Base-by-base conservation (phyloP, 1,284 basidiomycete genomes). In the Sporisorium graminicola region DNA sequence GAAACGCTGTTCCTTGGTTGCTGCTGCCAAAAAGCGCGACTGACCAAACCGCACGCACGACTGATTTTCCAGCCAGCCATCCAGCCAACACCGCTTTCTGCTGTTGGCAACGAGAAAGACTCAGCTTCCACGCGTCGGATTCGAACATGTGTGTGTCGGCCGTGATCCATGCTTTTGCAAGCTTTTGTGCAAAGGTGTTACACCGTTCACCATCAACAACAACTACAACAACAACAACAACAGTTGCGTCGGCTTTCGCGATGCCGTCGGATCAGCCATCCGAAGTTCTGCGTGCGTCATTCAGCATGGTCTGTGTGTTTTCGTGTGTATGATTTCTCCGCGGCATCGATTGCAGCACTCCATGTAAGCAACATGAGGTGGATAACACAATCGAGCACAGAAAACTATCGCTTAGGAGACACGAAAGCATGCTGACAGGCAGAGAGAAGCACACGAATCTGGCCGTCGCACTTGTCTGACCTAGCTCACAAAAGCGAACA, bases 151-250 rank as follows among this genome's bases (percentile, higher is more conserved):
- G 9, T 5, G 40, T 50, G 49, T 50, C 49, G 49, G 49, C 49
- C 49, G 49, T 50, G 49, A 50, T 50, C 29, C 29, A 29, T 31
- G 49, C 49, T 10, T 29, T 26, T 47, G n/a, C n/a, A n/a, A n/a
- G n/a, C n/a, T n/a, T n/a, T n/a, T n/a, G n/a, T n/a, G n/a, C n/a
- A n/a, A n/a, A n/a, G n/a, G n/a, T n/a, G n/a, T n/a, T n/a, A n/a
- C n/a, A n/a, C n/a, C n/a, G n/a, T n/a, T n/a, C n/a, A n/a, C n/a
- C n/a, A n/a, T n/a, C n/a, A n/a, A n/a, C n/a, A n/a, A n/a, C n/a
- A n/a, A n/a, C n/a, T n/a, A n/a, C n/a, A n/a, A n/a, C n/a, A n/a
- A n/a, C n/a, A n/a, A n/a, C n/a, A n/a, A n/a, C n/a, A n/a, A n/a
- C n/a, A n/a, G n/a, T n/a, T n/a, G n/a, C n/a, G n/a, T 40, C 5